Percentiles rank a stretch among this genome's conserved stretches.
These are phyloP conservation scores for Alternaria alternata DNA, from an alignment of 2,329 filamentous ascomycete genomes.

Conservation along the genomic window DNA sequence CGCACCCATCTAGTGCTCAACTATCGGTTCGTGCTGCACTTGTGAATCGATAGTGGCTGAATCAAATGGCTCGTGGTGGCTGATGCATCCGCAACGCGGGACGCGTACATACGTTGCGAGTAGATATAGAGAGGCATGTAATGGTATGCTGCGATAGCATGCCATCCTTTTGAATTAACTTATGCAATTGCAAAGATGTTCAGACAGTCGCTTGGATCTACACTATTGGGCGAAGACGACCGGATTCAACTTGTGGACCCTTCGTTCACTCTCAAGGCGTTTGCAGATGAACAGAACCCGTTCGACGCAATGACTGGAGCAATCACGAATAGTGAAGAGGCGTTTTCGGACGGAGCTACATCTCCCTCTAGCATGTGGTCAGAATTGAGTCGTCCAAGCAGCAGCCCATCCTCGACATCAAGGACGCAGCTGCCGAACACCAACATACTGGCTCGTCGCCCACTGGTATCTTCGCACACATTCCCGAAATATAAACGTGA, in stretches of 20 bases:
- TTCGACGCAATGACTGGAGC: not conserved
- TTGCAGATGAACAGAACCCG: not conserved
- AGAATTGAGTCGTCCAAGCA: slow-evolving; percentile 3
- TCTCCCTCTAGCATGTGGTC: slow-evolving; percentile 12
- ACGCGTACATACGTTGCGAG: not conserved
- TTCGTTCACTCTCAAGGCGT: not conserved
- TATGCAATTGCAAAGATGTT: not conserved
- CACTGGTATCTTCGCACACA: not conserved
- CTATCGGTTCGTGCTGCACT: too few relatives aligned
- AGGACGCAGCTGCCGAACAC: not conserved
- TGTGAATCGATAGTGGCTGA: not conserved
- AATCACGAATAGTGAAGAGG: not conserved
- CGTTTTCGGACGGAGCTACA: not conserved
- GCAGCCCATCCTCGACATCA: slow-evolving; percentile 4
- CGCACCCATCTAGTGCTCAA: not conserved
- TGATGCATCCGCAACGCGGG: not conserved
- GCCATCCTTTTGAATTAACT: not conserved
- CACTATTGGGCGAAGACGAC: not conserved
- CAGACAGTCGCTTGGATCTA: not conserved
- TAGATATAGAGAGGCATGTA: not conserved
- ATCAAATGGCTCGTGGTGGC: not conserved
- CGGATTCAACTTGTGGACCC: not conserved
- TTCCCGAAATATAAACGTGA: not conserved
- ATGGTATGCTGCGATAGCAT: not conserved
- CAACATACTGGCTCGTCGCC: not conserved